Evolutionary conservation across 176 grass and related monocot species (phyloP), one percentile per base, ranked within the genome.

Genomic region (Eleusine coracana): DNA sequence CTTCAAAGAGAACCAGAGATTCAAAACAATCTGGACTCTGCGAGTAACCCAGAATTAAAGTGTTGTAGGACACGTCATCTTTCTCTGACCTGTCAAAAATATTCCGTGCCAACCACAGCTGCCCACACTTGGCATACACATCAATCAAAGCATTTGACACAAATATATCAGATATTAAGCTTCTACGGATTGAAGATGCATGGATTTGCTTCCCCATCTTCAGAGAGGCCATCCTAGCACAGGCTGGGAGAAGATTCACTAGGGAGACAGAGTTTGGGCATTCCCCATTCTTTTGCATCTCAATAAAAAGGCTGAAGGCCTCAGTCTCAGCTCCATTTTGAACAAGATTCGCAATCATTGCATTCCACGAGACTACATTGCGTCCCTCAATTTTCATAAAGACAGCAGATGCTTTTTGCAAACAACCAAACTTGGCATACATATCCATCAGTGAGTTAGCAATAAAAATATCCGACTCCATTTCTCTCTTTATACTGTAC

Each of bases 81-180:
- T 86, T 98, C 67, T 91, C 83, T 68, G 90, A 98, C 41, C 63
- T 52, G 83, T 90, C 71, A 80, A 95, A 98, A 62, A 94, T 77
- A 77, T 56, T 88, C 38, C 39, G 73, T 5, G 91, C 96, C 55
- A 86, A 66, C 21, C 59, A 71, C 77, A 98, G 68, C 27, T 67
- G 81, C 50, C 90, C 96, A 66, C 92, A 98, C 73, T 98, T 95
- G 12, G 89, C 87, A 80, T 98, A 98, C 83, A 88, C 89, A 84
- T 98, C 92, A 78, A 98, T 95, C 73, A 98, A 84, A 73, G 92
- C 90, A 90, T 95, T 98, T 3, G 88, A 93, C 67, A 98, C 65
- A 67, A 91, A 98, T 65, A 93, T 64, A 76, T 98, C 90, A 77
- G 69, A 87, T 65, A 86, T 51, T 25, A 79, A 91, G 49, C 82